A percentile compares a stretch with the other conserved stretches of the same genome.
phyloP scores from a whole-genome alignment of 2,329 filamentous ascomycete species.

The Fusarium annulatum region DNA sequence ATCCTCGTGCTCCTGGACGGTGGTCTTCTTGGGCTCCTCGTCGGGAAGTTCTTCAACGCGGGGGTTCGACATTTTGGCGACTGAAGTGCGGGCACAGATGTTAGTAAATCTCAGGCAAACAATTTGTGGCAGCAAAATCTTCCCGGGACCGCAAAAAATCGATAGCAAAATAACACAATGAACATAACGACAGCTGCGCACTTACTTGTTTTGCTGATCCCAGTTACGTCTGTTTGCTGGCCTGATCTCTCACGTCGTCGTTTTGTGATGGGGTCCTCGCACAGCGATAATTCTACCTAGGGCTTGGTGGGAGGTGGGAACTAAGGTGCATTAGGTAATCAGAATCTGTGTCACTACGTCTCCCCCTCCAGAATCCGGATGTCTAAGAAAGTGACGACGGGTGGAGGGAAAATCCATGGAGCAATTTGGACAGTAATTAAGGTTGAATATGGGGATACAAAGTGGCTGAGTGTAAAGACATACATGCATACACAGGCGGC shows the following conservation, averaged over 20 bases:
- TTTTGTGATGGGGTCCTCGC: slow-evolving; percentile 55
- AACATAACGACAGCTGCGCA: slow-evolving; percentile 38
- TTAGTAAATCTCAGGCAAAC: slow-evolving; percentile 42
- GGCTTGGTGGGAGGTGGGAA: slow-evolving; percentile 54
- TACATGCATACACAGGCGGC: neutral
- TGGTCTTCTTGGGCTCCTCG: slow-evolving; percentile 85
- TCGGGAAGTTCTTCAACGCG: slow-evolving; percentile 98
- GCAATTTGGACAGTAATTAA: slow-evolving; percentile 4
- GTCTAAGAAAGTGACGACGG: slow-evolving; percentile 16
- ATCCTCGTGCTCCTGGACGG: slow-evolving; percentile 77
- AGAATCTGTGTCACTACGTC: slow-evolving; percentile 27
- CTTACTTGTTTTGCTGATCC: slow-evolving; percentile 53
- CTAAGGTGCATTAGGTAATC: slow-evolving; percentile 57
- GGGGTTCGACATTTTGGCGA: slow-evolving; percentile 89
- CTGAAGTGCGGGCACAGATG: slow-evolving; percentile 49
- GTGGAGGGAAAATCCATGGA: slow-evolving; percentile 1
- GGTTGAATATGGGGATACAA: slow-evolving; percentile 7
- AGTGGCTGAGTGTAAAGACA: neutral
- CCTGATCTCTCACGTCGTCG: slow-evolving; percentile 49
- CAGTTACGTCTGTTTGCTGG: slow-evolving; percentile 48
- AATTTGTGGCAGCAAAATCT: slow-evolving; percentile 34
- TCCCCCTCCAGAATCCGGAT: slow-evolving; percentile 14
- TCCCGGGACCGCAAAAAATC: slow-evolving; percentile 28
- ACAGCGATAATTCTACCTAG: slow-evolving; percentile 56
- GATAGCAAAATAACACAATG: slow-evolving; percentile 13